Conservation (phyloP, 768 basidiomycete species). For the Rubroboletus pulcherrimus region DNA sequence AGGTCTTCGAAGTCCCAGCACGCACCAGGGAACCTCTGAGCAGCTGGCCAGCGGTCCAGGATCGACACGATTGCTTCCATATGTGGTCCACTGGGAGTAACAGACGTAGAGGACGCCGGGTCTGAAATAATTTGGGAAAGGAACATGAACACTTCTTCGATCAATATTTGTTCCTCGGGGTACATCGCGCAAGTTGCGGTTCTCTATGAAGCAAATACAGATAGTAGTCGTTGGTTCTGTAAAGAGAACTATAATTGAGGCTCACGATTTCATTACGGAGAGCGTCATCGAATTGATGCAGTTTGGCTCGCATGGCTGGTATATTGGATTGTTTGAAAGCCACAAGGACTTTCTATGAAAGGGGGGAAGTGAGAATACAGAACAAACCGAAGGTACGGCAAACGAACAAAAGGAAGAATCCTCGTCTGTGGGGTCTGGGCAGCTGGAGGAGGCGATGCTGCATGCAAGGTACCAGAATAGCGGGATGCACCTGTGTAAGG, state of each 20-base stretch:
- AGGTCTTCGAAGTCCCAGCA: background rate
- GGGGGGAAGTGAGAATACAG: background rate
- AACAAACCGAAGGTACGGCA: background rate
- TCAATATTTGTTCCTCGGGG: conserved; percentile 51
- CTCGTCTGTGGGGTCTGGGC: conserved; percentile 33
- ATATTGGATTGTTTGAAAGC: conserved; percentile 86
- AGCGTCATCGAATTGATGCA: conserved; percentile 69
- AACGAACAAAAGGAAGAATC: conserved; percentile 51
- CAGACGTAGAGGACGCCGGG: conserved; percentile 23
- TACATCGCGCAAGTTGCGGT: conserved; percentile 69
- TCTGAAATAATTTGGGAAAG: conserved; percentile 48
- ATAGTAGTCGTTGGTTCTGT: background rate
- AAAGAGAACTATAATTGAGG: background rate
- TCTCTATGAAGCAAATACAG: conserved; percentile 40
- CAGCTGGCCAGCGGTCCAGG: conserved; percentile 69
- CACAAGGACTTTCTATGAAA: conserved; percentile 53
- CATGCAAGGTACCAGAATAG: conserved; percentile 44
- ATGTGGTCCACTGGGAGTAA: conserved; percentile 44
- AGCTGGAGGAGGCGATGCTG: conserved; percentile 29
- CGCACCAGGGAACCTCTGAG: conserved; percentile 70
- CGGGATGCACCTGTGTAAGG: conserved; percentile 73
- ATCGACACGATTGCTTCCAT: conserved; percentile 60
- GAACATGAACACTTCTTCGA: conserved; percentile 63
- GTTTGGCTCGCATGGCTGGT: conserved; percentile 72
- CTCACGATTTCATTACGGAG: conserved; percentile 68